Evolutionary conservation across 768 basidiomycete genomes (phyloP), one percentile per base, ranked within the genome.

Genomic region (Lentinula sp.): DNA sequence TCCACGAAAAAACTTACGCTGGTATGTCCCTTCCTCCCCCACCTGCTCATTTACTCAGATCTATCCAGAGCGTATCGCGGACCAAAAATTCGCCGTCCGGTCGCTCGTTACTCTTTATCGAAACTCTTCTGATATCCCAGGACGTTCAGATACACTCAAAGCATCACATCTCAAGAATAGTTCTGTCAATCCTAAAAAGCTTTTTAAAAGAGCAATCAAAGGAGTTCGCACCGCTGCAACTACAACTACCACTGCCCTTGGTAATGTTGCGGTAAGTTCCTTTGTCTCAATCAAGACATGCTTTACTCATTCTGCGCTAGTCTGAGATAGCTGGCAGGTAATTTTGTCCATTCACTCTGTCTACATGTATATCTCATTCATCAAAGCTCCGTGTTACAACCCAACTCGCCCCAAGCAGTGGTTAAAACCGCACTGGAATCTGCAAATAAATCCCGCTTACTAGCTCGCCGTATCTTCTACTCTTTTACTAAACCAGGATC

Each of bases 401-500:
- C 93, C 45, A 94, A 95, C 69, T 91, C 90, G 0, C 90, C 91
- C 0, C 84, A 84, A 68, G 87, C 88, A 28, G 84, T 89, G 74
- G 90, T 95, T 48, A 84, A 88, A 66, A 86, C 85, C 5, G 90
- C 91, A 4, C 74, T 97, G 16, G 81, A 85, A 63, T 90, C 88
- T 1, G 83, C 88, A 1, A 93, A 91, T 75, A 94, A 92, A 72
- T 87, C 87, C 1, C 84, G 88, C 62, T 69, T 87, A 67, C 86
- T 97, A 58, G 93, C 94, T 48, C 83, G 90, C 54, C 80, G 93
- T 41, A 75, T 97, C 43, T 97, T 86, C 76, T 93, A 93, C 74
- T 95, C 92, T 6, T 95, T 93, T 74, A 78, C 81, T 4, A 81
- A 83, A 65, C 79, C 80, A 2, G 83, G 82, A 20, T 72, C 81